Base-by-base conservation (phyloP, 1,284 basidiomycete genomes). In the Caloboletus firmus region DNA sequence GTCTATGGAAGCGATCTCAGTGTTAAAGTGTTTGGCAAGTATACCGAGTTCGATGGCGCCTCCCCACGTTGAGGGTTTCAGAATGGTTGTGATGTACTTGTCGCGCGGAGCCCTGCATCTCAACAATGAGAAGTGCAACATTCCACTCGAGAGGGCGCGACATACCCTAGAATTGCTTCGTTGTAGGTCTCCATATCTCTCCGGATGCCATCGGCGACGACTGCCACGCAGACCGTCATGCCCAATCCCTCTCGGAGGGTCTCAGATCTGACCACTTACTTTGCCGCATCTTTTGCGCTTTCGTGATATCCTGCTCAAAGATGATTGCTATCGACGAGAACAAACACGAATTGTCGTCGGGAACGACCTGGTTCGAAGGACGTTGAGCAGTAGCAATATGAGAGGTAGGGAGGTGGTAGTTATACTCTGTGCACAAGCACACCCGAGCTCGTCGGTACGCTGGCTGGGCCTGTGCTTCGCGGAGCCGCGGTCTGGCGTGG, bases 291-390 rank as follows among this genome's bases (percentile, higher is more conserved):
- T 76, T 72, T 36, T 74, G 74, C 8, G 88, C 85, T 51, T 87
- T 86, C 20, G 76, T 68, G 15, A 89, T 87, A 48, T 84, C 83
- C 61, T 94, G 92, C 67, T 89, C 85, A 62, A 97, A 93, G 5
- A 95, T 77, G 40, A 96, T 76, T 5, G 89, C 91, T 34, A 93
- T 76, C 2, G 93, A 86, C 5, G 88, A 89, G 74, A 97, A 98
- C 35, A 98, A 76, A 71, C 95, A 98, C 4, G 92, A 91, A 62
- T 96, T 97, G 72, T 95, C 93, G 65, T 96, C 93, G 13, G 93
- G 93, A 10, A 95, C 91, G 51, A 93, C 78, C 82, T 93, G 58
- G n/a, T 45, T 44, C 60, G 42, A 61, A 56, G 18, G 32, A 17
- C 12, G 18, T 67, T 26, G 4, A 47, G 26, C 5, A 43, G 35